A percentile compares a stretch with the other conserved stretches of the same genome.
phyloP scores from a whole-genome alignment of 805 yeast genomes.

The Ascoidea rubescens region DNA sequence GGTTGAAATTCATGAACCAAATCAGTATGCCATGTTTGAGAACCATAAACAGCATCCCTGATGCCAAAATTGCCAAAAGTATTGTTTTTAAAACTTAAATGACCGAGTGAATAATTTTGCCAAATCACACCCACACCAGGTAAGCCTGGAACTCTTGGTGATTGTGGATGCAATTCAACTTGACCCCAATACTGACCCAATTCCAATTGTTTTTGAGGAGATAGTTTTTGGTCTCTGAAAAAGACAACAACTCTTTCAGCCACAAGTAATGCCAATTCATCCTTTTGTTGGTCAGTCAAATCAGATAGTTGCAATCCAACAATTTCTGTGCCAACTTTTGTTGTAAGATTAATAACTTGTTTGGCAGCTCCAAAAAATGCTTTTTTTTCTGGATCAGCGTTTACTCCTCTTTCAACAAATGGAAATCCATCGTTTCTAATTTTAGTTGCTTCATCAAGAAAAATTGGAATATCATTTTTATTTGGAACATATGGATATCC shows the following conservation, averaged over 20 bases:
- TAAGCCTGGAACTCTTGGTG: conserved; percentile 21
- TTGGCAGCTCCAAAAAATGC: conserved; percentile 26
- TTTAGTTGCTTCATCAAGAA: conserved; percentile 24
- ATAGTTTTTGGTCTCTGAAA: conserved; percentile 32
- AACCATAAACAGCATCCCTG: conserved; percentile 12
- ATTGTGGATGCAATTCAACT: conserved; percentile 25
- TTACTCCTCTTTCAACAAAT: conserved; percentile 22
- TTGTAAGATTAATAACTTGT: conserved; percentile 28
- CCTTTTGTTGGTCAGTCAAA: conserved; percentile 27
- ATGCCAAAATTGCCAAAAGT: too few relatives aligned
- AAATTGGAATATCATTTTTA: conserved; percentile 20
- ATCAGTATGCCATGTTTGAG: conserved; percentile 34
- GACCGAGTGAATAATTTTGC: conserved; percentile 16
- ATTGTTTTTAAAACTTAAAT: conserved; percentile 19
- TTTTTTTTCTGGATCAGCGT: conserved; percentile 28
- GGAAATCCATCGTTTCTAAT: conserved; percentile 21
- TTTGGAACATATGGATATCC: conserved; percentile 28
- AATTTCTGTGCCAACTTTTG: conserved; percentile 35
- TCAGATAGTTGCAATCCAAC: conserved; percentile 31
- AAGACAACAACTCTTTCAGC: conserved; percentile 39
- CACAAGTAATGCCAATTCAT: conserved; percentile 31
- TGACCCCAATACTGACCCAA: conserved; percentile 33
- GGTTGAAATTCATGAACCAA: conserved; percentile 42
- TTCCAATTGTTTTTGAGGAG: conserved; percentile 28
- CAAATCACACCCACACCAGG: conserved; percentile 26